These are phyloP conservation scores for Gracilaria domingensis DNA, from an alignment of 23 red algal species.

Conservation along the genomic window DNA sequence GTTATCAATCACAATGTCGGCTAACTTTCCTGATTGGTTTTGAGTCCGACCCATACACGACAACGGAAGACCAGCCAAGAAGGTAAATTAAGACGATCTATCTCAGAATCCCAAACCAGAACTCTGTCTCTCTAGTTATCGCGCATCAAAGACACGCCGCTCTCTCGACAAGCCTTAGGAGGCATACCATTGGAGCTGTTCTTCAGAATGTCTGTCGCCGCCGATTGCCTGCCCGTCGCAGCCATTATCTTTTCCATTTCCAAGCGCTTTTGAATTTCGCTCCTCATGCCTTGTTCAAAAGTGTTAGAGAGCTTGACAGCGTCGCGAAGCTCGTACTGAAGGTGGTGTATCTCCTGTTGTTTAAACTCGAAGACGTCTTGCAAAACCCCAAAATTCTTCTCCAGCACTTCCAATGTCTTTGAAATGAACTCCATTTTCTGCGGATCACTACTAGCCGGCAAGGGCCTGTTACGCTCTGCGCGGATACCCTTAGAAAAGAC, in stretches of 20 bases:
- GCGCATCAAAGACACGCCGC: too few species aligned
- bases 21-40: too few species aligned
- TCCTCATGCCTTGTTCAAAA: conserved; percentile 1
- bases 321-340: neutral
- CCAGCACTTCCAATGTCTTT: neutral
- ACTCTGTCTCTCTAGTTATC: too few species aligned
- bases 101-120: too few species aligned
- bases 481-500: neutral
- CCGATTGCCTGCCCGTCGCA: neutral
- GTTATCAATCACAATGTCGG: too few species aligned
- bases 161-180: too few species aligned
- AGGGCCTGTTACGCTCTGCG: neutral
- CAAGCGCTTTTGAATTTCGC: neutral
- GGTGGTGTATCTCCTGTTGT: neutral
- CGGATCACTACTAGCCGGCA: neutral
- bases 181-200: neutral
- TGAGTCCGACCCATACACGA: too few species aligned
- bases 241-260: neutral
- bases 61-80: too few species aligned
- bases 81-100: too few species aligned
- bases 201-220: neutral
- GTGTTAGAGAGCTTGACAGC: neutral
- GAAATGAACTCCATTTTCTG: neutral
- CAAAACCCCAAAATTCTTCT: neutral
- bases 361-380: neutral